A percentile compares a stretch with the other conserved stretches of the same genome.
phyloP scores from a whole-genome alignment of 371 early-diverging fungal genomes.

The Mortierella sp. region DNA sequence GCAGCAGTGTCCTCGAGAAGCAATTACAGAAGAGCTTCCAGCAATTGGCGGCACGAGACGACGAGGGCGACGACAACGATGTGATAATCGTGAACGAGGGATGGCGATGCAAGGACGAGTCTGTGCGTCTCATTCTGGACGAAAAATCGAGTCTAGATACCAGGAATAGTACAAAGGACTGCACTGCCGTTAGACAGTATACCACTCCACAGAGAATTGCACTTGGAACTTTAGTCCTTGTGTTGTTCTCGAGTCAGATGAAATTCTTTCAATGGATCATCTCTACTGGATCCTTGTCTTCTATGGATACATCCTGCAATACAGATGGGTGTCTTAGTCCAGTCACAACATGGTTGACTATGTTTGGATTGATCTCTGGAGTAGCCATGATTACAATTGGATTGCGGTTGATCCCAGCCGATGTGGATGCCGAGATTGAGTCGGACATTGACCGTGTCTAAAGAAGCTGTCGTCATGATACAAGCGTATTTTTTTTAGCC shows the following conservation, averaged over 20 bases:
- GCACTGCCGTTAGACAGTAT: background rate
- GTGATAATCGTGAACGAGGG: no score
- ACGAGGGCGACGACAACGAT: background rate
- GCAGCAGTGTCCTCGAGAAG: background rate
- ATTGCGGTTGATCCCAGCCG: background rate
- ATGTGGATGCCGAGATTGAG: constrained; percentile 66
- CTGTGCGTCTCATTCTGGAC: no score
- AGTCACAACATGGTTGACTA: background rate
- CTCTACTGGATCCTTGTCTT: background rate
- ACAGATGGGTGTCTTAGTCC: background rate
- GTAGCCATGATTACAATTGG: background rate
- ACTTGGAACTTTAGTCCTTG: background rate
- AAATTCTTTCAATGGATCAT: background rate
- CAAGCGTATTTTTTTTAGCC: no score
- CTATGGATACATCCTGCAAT: background rate
- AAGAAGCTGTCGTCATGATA: no score
- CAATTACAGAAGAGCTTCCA: background rate
- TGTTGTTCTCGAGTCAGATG: background rate
- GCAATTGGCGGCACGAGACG: background rate
- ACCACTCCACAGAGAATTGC: background rate
- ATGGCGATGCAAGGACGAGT: background rate
- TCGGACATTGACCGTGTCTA: constrained; percentile 41
- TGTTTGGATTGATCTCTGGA: background rate
- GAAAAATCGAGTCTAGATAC: no score
- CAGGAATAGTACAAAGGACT: background rate